Evolutionary conservation across 805 yeast species (phyloP), one percentile per base, ranked within the genome.

Genomic region (Blastobotrys peoriensis): DNA sequence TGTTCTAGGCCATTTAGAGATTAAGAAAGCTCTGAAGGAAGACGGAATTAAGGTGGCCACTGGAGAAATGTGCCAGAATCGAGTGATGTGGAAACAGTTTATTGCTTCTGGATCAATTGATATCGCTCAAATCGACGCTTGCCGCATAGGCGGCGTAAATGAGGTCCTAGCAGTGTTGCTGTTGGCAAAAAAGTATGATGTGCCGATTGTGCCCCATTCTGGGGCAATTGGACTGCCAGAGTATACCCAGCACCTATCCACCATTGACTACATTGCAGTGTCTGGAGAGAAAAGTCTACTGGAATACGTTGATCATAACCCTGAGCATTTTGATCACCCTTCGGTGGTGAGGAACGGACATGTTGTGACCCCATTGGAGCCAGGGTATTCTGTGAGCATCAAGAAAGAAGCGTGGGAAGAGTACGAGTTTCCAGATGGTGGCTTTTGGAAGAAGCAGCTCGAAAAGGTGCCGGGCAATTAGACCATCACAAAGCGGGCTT

Each of bases 81-180:
- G 63, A 25, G 56, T 57, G 6, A 50, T 57, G 47, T 59, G 60
- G 52, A 59, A 59, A 50, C 63, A 59, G 39, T 46, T 56, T 45
- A 43, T 59, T 27, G 52, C 50, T 22, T 16, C 51, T 15, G 55
- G 51, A 3, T 60, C 63, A 16, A 57, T 59, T 43, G 63, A 59
- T 37, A 44, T 39, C 41, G 54, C 58, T 42, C 63, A 59, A 48
- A 50, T 59, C 30, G 63, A 59, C 36, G 54, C 63, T 13, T 57
- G 61, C 43, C 52, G 63, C n/a, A 55, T 59, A 10, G 63, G 63
- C 17, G 63, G 63, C 21, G 59, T 59, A n/a, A 59, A 57, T 34
- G 63, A 59, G 40, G 61, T 56, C 13, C 41, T 59, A 23, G 58
- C 63, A 5, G 61, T 59, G 22, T 47, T 59, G 27, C 45, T 59